Evolutionary conservation across 495 filamentous ascomycete genomes (phyloP).

Genomic region (Rhypophila decipiens): DNA sequence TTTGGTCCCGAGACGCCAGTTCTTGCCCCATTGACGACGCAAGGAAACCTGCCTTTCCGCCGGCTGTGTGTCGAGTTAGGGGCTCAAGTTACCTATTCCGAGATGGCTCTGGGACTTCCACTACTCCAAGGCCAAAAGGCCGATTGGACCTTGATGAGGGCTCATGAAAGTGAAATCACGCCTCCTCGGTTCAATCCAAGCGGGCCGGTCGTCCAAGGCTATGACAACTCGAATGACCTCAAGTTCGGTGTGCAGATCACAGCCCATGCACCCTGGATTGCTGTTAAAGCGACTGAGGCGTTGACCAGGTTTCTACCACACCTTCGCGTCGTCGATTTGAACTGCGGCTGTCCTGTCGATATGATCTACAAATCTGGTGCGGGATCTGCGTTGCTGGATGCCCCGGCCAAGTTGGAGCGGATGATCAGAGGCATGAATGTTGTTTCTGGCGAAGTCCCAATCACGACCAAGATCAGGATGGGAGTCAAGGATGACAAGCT

Average conservation of each 20-base stretch:
- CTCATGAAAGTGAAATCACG: constrained; percentile 70
- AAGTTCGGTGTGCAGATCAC: constrained; percentile 90
- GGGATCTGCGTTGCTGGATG: constrained; percentile 89
- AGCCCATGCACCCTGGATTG: constrained; percentile 81
- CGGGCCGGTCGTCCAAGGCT: constrained; percentile 55
- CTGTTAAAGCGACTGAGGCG: constrained; percentile 77
- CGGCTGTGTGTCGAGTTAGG: constrained; percentile 86
- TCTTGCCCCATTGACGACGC: constrained; percentile 80
- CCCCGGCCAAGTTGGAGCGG: constrained; percentile 75
- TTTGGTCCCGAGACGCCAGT: constrained; percentile 89
- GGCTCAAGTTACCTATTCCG: constrained; percentile 90
- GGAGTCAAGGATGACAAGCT: constrained; percentile 75
- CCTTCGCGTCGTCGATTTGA: constrained; percentile 84
- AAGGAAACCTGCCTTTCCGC: constrained; percentile 95
- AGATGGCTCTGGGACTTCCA: constrained; percentile 93
- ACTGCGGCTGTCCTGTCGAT: constrained; percentile 96
- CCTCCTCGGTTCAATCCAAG: constrained; percentile 51
- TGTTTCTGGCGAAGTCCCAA: constrained; percentile 78
- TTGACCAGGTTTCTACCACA: constrained; percentile 69
- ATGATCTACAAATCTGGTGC: constrained; percentile 79
- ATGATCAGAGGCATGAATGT: constrained; percentile 93
- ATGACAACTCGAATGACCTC: constrained; percentile 74
- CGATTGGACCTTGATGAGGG: constrained; percentile 92
- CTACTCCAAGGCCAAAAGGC: constrained; percentile 83
- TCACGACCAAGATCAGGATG: constrained; percentile 91